Conservation (phyloP, 2,329 filamentous ascomycete species). For the Raffaelea ambrosiae region DNA sequence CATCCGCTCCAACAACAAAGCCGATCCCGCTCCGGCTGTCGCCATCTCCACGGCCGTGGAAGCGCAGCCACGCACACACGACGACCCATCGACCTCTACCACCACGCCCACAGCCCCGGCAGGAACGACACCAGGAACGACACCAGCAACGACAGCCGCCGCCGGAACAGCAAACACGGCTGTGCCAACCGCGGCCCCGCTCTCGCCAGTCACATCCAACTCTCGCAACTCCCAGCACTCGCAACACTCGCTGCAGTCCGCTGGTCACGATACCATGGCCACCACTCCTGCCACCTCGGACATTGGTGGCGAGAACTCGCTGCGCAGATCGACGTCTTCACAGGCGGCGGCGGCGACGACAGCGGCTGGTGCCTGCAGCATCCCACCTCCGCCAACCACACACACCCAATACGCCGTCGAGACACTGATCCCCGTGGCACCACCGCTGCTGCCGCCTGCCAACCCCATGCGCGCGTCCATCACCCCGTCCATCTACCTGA, state of each 20-base stretch:
- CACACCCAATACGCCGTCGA: constrained; percentile 39
- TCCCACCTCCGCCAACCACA: background rate
- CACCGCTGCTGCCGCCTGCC: constrained; percentile 61
- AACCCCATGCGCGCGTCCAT: constrained; percentile 76
- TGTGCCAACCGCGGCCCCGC: constrained; percentile 2
- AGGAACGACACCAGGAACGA: constrained; percentile 3
- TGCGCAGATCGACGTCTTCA: background rate
- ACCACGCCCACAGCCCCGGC: background rate
- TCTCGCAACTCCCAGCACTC: constrained; percentile 17
- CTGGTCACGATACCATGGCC: constrained; percentile 20
- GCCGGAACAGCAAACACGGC: background rate
- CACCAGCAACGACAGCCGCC: background rate
- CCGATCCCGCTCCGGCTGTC: constrained; percentile 3
- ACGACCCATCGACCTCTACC: background rate
- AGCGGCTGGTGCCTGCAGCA: background rate
- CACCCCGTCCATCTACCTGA: constrained; percentile 62
- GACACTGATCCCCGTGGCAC: constrained; percentile 61
- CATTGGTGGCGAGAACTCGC: constrained; percentile 12
- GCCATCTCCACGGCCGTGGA: background rate
- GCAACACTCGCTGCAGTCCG: constrained; percentile 8
- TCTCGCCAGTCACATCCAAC: constrained; percentile 19
- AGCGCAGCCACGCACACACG: background rate
- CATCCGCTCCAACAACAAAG: constrained; percentile 24
- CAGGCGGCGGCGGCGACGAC: background rate
- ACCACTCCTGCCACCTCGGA: constrained; percentile 35